A percentile compares a stretch with the other conserved stretches of the same genome.
Conservation (phyloP, 768 basidiomycete species). For the Pleurotus salmoneostramineus region DNA sequence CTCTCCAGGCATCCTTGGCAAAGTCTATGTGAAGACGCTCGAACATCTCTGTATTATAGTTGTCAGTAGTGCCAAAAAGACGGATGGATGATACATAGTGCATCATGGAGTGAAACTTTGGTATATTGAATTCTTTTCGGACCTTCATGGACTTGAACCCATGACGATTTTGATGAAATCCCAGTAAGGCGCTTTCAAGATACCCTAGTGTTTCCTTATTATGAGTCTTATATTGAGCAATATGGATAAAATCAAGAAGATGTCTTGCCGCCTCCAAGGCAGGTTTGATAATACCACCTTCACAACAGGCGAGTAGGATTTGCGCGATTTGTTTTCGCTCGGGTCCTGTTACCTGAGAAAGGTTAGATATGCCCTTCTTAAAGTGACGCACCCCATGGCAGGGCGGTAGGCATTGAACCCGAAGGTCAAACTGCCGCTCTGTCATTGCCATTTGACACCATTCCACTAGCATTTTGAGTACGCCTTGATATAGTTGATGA, state of each 20-base stretch:
- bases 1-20: constrained; percentile 24
- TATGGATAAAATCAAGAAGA: constrained; percentile 22
- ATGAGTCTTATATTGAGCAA: constrained; percentile 11
- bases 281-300: constrained; percentile 12
- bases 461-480: constrained; percentile 35
- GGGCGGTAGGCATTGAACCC: constrained; percentile 25
- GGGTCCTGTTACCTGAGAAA: constrained; percentile 34
- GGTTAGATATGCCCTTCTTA: constrained; percentile 30
- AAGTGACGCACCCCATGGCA: constrained; percentile 28
- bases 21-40: constrained; percentile 15
- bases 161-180: constrained; percentile 22
- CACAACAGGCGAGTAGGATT: constrained; percentile 23
- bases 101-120: constrained; percentile 24
- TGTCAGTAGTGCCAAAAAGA: constrained; percentile 10
- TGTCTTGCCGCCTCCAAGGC: constrained; percentile 6
- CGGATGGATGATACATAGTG: constrained; percentile 18
- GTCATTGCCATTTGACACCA: constrained; percentile 26
- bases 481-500: too few relatives aligned
- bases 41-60: constrained; percentile 11
- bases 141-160: constrained; percentile 19
- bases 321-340: constrained; percentile 31
- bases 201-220: constrained; percentile 10
- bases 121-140: constrained; percentile 27
- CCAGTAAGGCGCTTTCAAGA: constrained; percentile 14
- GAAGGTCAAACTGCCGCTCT: constrained; percentile 30